Percentiles rank a stretch among this genome's conserved stretches.
Conservation (phyloP, 352 stramenopile genomes). For the Phytophthora sp. region DNA sequence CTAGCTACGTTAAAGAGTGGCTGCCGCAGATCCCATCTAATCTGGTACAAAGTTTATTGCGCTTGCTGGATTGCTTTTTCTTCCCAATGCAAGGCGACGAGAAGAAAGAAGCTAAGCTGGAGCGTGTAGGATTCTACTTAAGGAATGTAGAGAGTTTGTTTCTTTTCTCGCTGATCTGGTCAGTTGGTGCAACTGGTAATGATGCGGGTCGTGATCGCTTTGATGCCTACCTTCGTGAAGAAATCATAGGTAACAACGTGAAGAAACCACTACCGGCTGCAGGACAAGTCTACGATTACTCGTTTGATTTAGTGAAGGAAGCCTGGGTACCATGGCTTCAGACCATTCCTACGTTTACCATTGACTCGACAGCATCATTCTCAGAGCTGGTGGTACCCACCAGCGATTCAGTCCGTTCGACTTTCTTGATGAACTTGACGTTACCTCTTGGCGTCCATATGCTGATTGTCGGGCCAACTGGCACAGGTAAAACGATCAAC, state of each 20-base stretch:
- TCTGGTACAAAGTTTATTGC: slow-evolving; percentile 90
- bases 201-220: slow-evolving; percentile 84
- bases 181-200: slow-evolving; percentile 90
- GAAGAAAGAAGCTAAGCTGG: slow-evolving; percentile 82
- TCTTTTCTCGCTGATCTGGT: slow-evolving; percentile 94
- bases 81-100: slow-evolving; percentile 82
- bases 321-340: slow-evolving; percentile 92
- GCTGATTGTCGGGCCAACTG: slow-evolving; percentile 93
- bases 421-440: slow-evolving; percentile 91
- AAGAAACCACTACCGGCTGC: slow-evolving; percentile 61
- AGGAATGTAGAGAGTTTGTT: slow-evolving; percentile 91
- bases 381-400: slow-evolving; percentile 94
- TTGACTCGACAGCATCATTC: slow-evolving; percentile 84
- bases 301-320: slow-evolving; percentile 82
- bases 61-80: slow-evolving; percentile 93
- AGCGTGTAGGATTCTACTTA: slow-evolving; percentile 71
- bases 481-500: slow-evolving; percentile 96
- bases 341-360: slow-evolving; percentile 82
- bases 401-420: slow-evolving; percentile 93
- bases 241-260: slow-evolving; percentile 71
- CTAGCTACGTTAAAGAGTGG: slow-evolving; percentile 90
- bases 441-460: slow-evolving; percentile 87
- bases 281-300: slow-evolving; percentile 91
- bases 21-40: slow-evolving; percentile 93
- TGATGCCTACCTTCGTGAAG: slow-evolving; percentile 85